Evolutionary conservation across 1,284 basidiomycete species (phyloP).

Genomic region (Melampsora americana): DNA sequence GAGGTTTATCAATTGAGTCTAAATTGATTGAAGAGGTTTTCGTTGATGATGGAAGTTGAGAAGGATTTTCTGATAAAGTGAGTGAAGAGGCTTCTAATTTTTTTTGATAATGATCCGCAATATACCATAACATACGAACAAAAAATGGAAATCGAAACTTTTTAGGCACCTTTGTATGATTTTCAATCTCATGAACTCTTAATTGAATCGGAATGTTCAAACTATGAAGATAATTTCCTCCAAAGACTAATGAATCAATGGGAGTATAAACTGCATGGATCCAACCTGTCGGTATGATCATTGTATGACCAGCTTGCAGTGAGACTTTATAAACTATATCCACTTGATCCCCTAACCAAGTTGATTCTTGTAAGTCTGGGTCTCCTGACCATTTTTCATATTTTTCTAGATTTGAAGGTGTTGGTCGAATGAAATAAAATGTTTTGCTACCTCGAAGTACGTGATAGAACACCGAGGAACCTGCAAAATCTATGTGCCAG

Average conservation of each 20-base stretch:
- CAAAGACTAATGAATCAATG: constrained; percentile 85
- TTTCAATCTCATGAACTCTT: constrained; percentile 83
- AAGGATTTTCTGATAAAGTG: not conserved
- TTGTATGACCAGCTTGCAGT: constrained; percentile 52
- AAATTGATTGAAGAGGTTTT: not conserved
- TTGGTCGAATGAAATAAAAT: constrained; percentile 93
- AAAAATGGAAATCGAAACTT: constrained; percentile 82
- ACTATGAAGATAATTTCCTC: constrained; percentile 92
- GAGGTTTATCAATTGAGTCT: constrained; percentile 14
- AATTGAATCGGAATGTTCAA: constrained; percentile 71
- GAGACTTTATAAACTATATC: constrained; percentile 80
- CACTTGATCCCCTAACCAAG: constrained; percentile 86
- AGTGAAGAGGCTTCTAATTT: not conserved
- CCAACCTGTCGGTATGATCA: constrained; percentile 90
- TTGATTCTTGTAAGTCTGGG: constrained; percentile 75
- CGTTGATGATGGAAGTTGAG: not conserved
- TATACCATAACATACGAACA: constrained; percentile 54
- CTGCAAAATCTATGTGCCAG: constrained; percentile 95
- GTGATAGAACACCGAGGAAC: constrained; percentile 82
- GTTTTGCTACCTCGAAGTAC: constrained; percentile 60
- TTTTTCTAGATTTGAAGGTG: constrained; percentile 77
- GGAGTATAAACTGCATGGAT: constrained; percentile 96
- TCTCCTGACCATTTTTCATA: constrained; percentile 80
- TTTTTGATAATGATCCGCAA: constrained; percentile 49
- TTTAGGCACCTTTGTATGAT: constrained; percentile 84